These are phyloP conservation scores for Phytopythium helicoides DNA, from an alignment of 352 stramenopile species.

Conservation along the genomic window DNA sequence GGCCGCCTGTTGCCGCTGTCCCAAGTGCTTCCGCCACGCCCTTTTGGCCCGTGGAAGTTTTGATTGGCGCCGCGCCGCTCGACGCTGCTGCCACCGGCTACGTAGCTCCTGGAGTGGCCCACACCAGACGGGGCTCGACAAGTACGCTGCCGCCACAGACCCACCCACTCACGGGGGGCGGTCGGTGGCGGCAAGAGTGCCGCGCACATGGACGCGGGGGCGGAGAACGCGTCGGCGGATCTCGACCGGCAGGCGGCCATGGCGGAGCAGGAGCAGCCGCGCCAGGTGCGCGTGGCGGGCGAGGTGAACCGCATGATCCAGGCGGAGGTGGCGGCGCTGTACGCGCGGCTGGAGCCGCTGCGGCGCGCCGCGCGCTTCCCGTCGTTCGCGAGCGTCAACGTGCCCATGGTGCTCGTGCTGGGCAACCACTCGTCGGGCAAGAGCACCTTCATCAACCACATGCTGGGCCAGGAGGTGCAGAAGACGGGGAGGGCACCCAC, in stretches of 20 bases:
- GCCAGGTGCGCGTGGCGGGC: conserved; percentile 44
- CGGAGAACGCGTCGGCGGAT: conserved; percentile 6
- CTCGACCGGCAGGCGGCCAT: background rate
- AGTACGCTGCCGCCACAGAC: too few species aligned
- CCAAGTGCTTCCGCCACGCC: conserved; percentile 1
- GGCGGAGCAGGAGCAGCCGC: conserved; percentile 3
- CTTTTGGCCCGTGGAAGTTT: conserved; percentile 8
- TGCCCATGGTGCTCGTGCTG: conserved; percentile 83
- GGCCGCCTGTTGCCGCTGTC: conserved; percentile 3
- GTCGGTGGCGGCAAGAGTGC: too few species aligned
- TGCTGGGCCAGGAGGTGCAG: conserved; percentile 78
- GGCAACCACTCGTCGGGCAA: conserved; percentile 87
- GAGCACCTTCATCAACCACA: conserved; percentile 89
- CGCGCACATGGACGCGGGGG: background rate
- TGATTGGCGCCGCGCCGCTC: conserved; percentile 17
- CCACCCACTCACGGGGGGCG: too few species aligned
- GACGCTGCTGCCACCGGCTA: too few species aligned
- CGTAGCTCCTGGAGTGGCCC: too few species aligned
- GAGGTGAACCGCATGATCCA: conserved; percentile 89
- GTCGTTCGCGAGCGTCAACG: conserved; percentile 74
- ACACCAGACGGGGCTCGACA: too few species aligned
- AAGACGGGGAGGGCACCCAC: conserved; percentile 81
- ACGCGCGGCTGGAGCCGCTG: conserved; percentile 64
- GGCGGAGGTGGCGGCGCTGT: conserved; percentile 61
- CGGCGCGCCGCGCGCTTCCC: conserved; percentile 71